A percentile compares a stretch with the other conserved stretches of the same genome.
Conservation (phyloP, 805 yeast species). For the Jamesozyma rosinii region DNA sequence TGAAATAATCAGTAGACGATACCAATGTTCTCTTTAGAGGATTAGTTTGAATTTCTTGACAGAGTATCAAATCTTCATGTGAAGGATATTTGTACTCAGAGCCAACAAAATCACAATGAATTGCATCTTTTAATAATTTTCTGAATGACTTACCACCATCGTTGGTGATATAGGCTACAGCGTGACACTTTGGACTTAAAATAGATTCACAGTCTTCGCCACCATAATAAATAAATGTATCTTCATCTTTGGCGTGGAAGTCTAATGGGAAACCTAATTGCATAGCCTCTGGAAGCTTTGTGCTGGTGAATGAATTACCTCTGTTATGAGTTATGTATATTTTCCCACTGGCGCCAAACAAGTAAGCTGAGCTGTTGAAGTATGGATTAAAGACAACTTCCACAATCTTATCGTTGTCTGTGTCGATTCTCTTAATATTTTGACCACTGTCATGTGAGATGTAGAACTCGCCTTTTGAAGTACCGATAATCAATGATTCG, state of each 20-base stretch:
- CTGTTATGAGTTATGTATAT: constrained; percentile 60
- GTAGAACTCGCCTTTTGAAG: constrained; percentile 42
- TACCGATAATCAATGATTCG: constrained; percentile 57
- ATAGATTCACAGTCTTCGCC: constrained; percentile 46
- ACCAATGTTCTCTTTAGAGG: constrained; percentile 30
- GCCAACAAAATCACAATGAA: constrained; percentile 61
- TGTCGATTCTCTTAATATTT: constrained; percentile 35
- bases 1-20: constrained; percentile 48
- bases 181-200: constrained; percentile 42
- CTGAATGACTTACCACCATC: constrained; percentile 62
- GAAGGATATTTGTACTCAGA: constrained; percentile 37
- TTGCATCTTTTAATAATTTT: constrained; percentile 43
- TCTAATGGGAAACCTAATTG: constrained; percentile 37
- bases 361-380: constrained; percentile 25
- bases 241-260: constrained; percentile 50
- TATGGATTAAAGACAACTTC: constrained; percentile 55
- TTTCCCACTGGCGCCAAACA: constrained; percentile 39
- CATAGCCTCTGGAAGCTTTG: constrained; percentile 44
- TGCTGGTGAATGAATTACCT: constrained; percentile 44
- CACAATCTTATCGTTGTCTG: constrained; percentile 34
- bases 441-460: constrained; percentile 68
- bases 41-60: constrained; percentile 41
- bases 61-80: constrained; percentile 49
- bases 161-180: constrained; percentile 50
- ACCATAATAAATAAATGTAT: constrained; percentile 63